Evolutionary conservation across 179 eudicot genomes (phyloP).

Genomic region (Beta lomatogona): DNA sequence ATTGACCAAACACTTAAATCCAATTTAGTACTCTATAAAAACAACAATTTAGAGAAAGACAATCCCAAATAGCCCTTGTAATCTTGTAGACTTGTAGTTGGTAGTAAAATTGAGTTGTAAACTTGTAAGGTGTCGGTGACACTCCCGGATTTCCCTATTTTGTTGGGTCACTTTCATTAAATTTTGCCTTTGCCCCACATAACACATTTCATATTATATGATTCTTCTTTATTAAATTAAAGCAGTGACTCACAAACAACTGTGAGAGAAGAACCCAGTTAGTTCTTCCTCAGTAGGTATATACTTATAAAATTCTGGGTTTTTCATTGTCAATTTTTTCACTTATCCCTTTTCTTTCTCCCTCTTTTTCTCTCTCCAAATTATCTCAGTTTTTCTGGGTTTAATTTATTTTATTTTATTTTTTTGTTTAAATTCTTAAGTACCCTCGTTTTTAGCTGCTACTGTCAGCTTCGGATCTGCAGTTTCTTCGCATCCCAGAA

Average conservation of each 20-base stretch:
- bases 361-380: neutral
- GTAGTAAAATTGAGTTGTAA: neutral
- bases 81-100: neutral
- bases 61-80: neutral
- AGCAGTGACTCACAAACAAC: constrained; percentile 8
- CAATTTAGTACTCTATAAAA: neutral
- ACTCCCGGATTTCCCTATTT: constrained; percentile 18
- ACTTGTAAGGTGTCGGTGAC: constrained; percentile 36
- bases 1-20: constrained; percentile 6
- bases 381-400: neutral
- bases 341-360: constrained; percentile 20
- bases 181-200: neutral
- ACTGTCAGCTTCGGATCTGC: constrained; percentile 35
- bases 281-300: neutral
- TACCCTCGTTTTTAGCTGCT: constrained; percentile 24
- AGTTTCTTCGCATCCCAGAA: constrained; percentile 23
- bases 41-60: neutral
- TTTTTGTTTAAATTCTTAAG: constrained; percentile 3
- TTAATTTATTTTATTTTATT: neutral
- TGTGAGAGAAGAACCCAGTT: neutral
- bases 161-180: constrained; percentile 20
- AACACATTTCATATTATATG: neutral
- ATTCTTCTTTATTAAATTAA: neutral
- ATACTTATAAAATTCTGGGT: constrained; percentile 19
- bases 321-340: constrained; percentile 3